phyloP scores from a whole-genome alignment of 1,284 basidiomycete genomes.

The Ustilago trichophora region DNA sequence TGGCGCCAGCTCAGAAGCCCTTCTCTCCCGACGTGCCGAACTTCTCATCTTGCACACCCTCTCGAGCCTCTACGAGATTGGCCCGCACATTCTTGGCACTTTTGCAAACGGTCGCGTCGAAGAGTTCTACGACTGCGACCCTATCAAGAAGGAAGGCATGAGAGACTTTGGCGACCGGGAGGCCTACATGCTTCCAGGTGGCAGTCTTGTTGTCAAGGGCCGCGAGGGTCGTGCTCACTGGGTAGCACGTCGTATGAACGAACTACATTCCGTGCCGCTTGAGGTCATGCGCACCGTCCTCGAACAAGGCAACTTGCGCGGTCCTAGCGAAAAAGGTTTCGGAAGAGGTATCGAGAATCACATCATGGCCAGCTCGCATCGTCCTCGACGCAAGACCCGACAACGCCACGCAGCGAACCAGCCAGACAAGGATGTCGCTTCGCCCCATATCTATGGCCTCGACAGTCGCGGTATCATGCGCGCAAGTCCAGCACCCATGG shows the following conservation, averaged over 20 bases:
- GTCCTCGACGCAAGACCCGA: conserved; percentile 44
- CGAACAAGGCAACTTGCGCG: conserved; percentile 62
- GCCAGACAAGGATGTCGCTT: conserved; percentile 18
- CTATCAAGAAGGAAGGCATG: conserved; percentile 60
- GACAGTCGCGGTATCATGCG: conserved; percentile 36
- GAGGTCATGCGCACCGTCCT: conserved; percentile 63
- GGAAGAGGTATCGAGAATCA: conserved; percentile 64
- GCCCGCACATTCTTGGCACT: conserved; percentile 65
- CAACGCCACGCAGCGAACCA: conserved; percentile 19
- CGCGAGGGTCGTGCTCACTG: conserved; percentile 60
- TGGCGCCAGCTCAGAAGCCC: conserved; percentile 58
- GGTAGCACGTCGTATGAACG: conserved; percentile 64
- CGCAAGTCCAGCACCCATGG: conserved; percentile 51
- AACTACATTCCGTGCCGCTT: conserved; percentile 65
- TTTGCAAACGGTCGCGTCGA: conserved; percentile 66
- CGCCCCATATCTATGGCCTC: conserved; percentile 19
- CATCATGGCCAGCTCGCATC: conserved; percentile 62
- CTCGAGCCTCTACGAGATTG: conserved; percentile 65
- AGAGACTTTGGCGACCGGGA: conserved; percentile 56
- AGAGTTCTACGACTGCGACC: conserved; percentile 62
- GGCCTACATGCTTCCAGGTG: conserved; percentile 41
- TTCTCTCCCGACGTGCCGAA: conserved; percentile 61
- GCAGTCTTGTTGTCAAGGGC: conserved; percentile 43
- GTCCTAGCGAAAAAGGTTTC: conserved; percentile 56
- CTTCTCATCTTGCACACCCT: conserved; percentile 64